phyloP scores from a whole-genome alignment of 805 yeast species.

The Zygoascus flipseniorum region DNA sequence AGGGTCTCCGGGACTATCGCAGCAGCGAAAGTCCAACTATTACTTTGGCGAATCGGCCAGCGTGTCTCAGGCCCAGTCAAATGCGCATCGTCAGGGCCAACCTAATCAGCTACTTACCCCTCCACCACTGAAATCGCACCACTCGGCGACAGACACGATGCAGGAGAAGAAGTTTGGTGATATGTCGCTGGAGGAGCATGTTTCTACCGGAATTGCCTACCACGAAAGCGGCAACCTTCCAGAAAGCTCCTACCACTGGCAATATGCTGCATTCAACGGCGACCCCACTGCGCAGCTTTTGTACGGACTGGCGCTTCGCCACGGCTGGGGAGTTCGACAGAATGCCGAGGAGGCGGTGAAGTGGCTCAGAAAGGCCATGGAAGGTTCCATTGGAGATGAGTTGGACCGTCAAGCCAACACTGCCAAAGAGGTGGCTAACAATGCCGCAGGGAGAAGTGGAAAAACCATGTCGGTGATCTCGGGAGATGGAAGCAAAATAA shows the following conservation, averaged over 20 bases:
- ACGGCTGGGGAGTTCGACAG: slow-evolving; percentile 59
- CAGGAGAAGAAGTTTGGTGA: slow-evolving; percentile 12
- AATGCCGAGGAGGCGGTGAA: slow-evolving; percentile 46
- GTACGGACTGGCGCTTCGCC: slow-evolving; percentile 57
- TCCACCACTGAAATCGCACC: background rate
- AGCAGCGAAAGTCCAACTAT: background rate
- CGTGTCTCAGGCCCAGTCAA: background rate
- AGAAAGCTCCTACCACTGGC: slow-evolving; percentile 63
- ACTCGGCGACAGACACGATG: background rate
- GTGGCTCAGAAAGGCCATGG: slow-evolving; percentile 51
- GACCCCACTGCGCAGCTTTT: slow-evolving; percentile 57
- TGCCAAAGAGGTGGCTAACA: background rate
- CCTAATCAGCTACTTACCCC: background rate
- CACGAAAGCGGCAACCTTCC: slow-evolving; percentile 51
- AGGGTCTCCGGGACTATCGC: background rate
- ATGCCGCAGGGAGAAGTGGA: background rate
- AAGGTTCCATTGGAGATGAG: slow-evolving; percentile 8
- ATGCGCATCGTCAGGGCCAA: background rate
- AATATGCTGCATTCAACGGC: slow-evolving; percentile 55
- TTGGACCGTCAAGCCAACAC: background rate
- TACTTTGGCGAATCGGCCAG: background rate
- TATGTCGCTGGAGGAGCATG: slow-evolving; percentile 23
- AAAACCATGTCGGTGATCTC: slow-evolving; percentile 1
- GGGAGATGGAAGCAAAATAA: slow-evolving; percentile 5
- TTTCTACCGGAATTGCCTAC: slow-evolving; percentile 27